phyloP scores from a whole-genome alignment of 768 basidiomycete species.

The Suillus decipiens region DNA sequence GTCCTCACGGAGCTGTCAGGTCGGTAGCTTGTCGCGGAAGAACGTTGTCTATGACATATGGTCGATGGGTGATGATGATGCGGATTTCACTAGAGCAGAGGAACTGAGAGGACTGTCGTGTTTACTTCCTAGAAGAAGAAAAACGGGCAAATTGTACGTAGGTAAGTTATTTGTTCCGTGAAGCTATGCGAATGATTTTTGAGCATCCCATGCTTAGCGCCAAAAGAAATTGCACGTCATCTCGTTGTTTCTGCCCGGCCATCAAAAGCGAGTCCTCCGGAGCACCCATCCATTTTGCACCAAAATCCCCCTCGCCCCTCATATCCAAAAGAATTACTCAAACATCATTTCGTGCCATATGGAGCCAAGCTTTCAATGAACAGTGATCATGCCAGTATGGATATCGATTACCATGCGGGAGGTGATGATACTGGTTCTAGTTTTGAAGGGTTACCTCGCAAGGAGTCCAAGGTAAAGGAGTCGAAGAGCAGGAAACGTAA shows the following conservation, averaged over 20 bases:
- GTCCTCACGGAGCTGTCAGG: slow-evolving; percentile 38
- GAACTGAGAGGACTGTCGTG: slow-evolving; percentile 63
- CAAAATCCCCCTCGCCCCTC: slow-evolving; percentile 57
- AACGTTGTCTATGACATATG: slow-evolving; percentile 63
- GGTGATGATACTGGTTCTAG: slow-evolving; percentile 21
- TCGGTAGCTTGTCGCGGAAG: slow-evolving; percentile 58
- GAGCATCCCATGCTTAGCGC: slow-evolving; percentile 41
- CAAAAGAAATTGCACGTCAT: slow-evolving; percentile 58
- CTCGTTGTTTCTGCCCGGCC: slow-evolving; percentile 59
- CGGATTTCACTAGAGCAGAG: slow-evolving; percentile 50
- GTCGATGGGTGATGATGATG: slow-evolving; percentile 50
- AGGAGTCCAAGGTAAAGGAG: slow-evolving; percentile 27
- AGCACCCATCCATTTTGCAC: slow-evolving; percentile 24
- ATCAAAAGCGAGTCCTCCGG: slow-evolving; percentile 25
- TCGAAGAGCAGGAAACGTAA: slow-evolving; percentile 46
- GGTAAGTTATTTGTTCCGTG: slow-evolving; percentile 38
- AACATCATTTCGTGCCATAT: slow-evolving; percentile 63
- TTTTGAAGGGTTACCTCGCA: neutral
- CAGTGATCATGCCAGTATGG: slow-evolving; percentile 19
- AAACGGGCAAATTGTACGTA: slow-evolving; percentile 57
- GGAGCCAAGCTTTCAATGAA: slow-evolving; percentile 33
- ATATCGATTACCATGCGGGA: slow-evolving; percentile 19
- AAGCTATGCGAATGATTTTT: neutral
- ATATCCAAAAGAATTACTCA: slow-evolving; percentile 62
- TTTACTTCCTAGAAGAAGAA: slow-evolving; percentile 63